Evolutionary conservation across 2,329 filamentous ascomycete genomes (phyloP), one percentile per base, ranked within the genome.

Genomic region (Metarhizium humberi): DNA sequence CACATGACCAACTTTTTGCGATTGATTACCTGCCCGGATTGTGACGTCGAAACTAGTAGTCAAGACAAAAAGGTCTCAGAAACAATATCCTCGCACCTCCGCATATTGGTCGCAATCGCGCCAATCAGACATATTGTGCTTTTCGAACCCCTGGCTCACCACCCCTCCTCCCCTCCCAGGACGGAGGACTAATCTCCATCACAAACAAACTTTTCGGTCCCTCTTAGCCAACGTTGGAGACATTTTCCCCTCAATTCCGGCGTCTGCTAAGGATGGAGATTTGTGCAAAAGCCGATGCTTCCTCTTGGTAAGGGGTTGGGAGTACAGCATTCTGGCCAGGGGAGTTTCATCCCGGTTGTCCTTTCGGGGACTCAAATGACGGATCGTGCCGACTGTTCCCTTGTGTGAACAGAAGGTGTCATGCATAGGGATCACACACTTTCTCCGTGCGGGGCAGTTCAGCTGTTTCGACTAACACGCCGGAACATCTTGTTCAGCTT

Each of bases 401-500:
- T 11, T 34, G 14, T 16, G 13, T 40, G 38, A 40, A 40, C 10
- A 40, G 25, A 32, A 20, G 20, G 20, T 29, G 45, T 48, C 45
- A 30, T 48, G 45, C 45, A 20, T 30, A 13, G 20, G 38, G 13
- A 5, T 40, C 14, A 16, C 2, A 20, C 13, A 30, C 10, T 14
- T 48, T 34, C 7, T 48, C 10, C 20, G 45, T 48, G 45, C 45
- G 45, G 45, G 45, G 45, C 20, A 30, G 14, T 30, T 48, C 45
- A 48, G 20, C 45, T n/a, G 11, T 48, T 29, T 14, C 20, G 13
- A 29, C 45, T 29, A 48, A 48, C 43, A 46, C 18, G n/a, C 43
- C 43, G 29, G 18, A 48, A 48, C 25, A 57, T 59, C 49, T 30
- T 52, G 46, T 54, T 58, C 59, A 56, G 55, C 55, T 38, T 50